Base-by-base conservation (phyloP, 1,139 yeast species). In the Hemisphaericaspora xylofermentans region DNA sequence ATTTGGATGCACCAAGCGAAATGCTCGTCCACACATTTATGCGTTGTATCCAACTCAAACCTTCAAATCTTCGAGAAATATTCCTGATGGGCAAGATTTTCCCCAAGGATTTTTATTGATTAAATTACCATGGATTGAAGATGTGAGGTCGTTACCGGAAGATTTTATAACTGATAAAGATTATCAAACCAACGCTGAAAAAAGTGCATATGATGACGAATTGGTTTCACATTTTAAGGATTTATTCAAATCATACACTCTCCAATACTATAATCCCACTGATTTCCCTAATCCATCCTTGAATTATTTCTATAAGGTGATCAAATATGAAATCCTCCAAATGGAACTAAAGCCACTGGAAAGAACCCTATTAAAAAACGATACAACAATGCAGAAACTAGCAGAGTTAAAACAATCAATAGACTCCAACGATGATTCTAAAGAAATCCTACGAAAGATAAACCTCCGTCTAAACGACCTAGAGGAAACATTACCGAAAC, bases 261-360 rank as follows among this genome's bases (percentile, higher is more conserved):
- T 54, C 26, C 43, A 49, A 17, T 56, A 60, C 13, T 87, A 82
- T 53, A 60, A 64, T n/a, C 89, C 94, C 0, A 57, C 61, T 6
- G 74, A 79, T 5, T 82, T 68, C 51, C 75, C 74, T 10, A 88
- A 86, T 56, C 95, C 96, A 0, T 64, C 76, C 2, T 60, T 89
- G 33, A 81, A 80, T 44, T 82, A 80, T 68, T 85, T 82, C 53
- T 84, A 80, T 58, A 74, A 77, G 45, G 66, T 82, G 0, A 60
- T 88, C 19, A 82, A 83, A 52, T 84, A 86, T 43, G 78, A 80
- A 45, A 71, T 88, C 14, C 63, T 89, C 36, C 91, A 85, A 49
- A 74, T 76, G 13, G 85, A 78, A 44, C 61, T 72, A 13, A 63
- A 66, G 2, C 62, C 60, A 3, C 64, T 57, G 2, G 71, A 61